Percentiles rank a stretch among this genome's conserved stretches.
Evolutionary conservation across 2,329 filamentous ascomycete species (phyloP).

Genomic region (Penicillium paneum): DNA sequence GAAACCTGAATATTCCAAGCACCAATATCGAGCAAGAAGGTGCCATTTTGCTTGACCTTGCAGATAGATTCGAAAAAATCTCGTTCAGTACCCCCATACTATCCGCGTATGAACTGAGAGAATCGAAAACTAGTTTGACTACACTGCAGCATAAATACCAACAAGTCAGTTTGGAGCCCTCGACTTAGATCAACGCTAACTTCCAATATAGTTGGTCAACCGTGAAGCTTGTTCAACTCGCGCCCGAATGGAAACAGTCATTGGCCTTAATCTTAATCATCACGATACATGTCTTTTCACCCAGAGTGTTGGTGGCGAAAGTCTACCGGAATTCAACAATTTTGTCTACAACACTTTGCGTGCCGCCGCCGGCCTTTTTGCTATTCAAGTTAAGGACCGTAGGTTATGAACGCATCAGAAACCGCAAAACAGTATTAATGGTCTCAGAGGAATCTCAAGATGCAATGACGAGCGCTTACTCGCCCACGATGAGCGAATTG

Average conservation of each 20-base stretch:
- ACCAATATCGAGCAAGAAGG: neutral
- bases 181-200: neutral
- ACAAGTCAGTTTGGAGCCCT: neutral
- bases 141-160: neutral
- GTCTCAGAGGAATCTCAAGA: conserved; percentile 18
- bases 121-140: neutral
- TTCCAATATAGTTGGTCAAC: neutral
- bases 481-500: too few species aligned
- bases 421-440: too few species aligned
- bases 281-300: neutral
- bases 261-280: neutral
- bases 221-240: neutral
- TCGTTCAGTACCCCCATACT: neutral
- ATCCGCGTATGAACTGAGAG: neutral
- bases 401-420: too few species aligned
- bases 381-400: conserved; percentile 11
- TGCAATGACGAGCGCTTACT: conserved; percentile 9
- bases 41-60: neutral
- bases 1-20: neutral
- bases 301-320: neutral
- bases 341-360: neutral
- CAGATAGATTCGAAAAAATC: neutral
- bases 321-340: neutral
- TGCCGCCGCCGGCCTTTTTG: conserved; percentile 3
- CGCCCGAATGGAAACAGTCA: neutral